Evolutionary conservation across 306 rosid genomes (phyloP).

Genomic region (Prosopis cineraria): DNA sequence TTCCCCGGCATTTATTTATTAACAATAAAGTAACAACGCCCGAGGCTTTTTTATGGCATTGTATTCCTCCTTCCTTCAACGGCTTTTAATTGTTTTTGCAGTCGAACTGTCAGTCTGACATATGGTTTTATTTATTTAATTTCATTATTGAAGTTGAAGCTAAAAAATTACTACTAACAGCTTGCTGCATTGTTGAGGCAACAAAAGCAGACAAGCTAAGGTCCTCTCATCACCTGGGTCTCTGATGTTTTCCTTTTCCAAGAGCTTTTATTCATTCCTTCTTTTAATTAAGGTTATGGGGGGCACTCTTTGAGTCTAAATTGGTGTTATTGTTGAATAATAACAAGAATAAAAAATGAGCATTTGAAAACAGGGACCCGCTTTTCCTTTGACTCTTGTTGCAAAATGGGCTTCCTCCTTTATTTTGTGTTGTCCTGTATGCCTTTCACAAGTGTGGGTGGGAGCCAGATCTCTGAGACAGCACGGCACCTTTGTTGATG

Average conservation of each 20-base stretch:
- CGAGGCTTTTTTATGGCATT: not conserved
- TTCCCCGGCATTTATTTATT: not conserved
- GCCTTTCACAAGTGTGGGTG: not conserved
- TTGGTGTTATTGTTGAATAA: not conserved
- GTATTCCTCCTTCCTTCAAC: not conserved
- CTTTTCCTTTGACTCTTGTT: not conserved
- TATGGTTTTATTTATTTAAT: not conserved
- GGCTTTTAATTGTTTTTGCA: slow-evolving; percentile 8
- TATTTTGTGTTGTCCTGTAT: not conserved
- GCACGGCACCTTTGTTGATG: not conserved
- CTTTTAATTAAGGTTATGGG: not conserved
- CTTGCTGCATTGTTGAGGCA: not conserved
- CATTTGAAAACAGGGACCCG: not conserved
- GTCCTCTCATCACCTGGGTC: not conserved
- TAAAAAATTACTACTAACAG: not conserved
- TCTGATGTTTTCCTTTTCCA: not conserved
- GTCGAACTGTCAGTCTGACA: not conserved
- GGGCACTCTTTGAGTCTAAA: not conserved
- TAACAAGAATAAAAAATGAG: not conserved
- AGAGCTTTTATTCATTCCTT: not conserved
- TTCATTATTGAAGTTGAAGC: not conserved
- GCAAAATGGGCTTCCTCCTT: not conserved
- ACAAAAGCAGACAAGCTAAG: not conserved
- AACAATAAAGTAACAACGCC: not conserved
- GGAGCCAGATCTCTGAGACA: not conserved